Conservation (phyloP, 768 basidiomycete genomes). For the Coprinopsis strossmayeri region DNA sequence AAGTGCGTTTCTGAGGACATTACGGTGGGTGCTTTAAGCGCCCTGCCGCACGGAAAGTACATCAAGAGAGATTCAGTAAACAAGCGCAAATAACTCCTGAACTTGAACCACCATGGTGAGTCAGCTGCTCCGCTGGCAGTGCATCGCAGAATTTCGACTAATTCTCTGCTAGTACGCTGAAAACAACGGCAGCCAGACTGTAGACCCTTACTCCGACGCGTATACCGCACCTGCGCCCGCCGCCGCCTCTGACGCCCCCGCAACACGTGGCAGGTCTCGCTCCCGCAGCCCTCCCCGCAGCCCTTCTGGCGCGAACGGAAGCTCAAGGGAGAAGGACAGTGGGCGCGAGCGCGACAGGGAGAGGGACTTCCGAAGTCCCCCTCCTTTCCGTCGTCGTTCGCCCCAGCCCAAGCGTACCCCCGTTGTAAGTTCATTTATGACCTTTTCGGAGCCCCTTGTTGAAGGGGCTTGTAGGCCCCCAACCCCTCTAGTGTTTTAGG, state of each 20-base stretch:
- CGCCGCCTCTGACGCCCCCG: conserved; percentile 47
- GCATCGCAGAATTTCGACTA: conserved; percentile 10
- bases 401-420: conserved; percentile 63
- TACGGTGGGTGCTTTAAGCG: not conserved
- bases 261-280: conserved; percentile 64
- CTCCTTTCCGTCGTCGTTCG: conserved; percentile 44
- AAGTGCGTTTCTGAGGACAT: not conserved
- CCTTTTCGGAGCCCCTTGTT: not conserved
- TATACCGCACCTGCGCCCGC: conserved; percentile 61
- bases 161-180: conserved; percentile 55
- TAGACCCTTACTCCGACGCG: conserved; percentile 80
- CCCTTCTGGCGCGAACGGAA: conserved; percentile 26
- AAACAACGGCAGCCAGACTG: conserved; percentile 42
- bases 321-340: conserved; percentile 42
- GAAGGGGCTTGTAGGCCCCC: conserved; percentile 52
- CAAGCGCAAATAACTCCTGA: conserved; percentile 37
- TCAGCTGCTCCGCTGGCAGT: conserved; percentile 16
- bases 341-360: conserved; percentile 19
- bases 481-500: conserved; percentile 87
- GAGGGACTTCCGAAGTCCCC: conserved; percentile 27
- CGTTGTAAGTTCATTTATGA: conserved; percentile 43
- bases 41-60: not conserved
- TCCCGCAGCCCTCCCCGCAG: conserved; percentile 63
- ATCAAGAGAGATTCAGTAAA: conserved; percentile 17
- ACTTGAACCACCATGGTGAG: conserved; percentile 70